A percentile compares a stretch with the other conserved stretches of the same genome.
These are phyloP conservation scores for Aspergillus cavernicola DNA, from an alignment of 495 filamentous ascomycete genomes.

Conservation along the genomic window DNA sequence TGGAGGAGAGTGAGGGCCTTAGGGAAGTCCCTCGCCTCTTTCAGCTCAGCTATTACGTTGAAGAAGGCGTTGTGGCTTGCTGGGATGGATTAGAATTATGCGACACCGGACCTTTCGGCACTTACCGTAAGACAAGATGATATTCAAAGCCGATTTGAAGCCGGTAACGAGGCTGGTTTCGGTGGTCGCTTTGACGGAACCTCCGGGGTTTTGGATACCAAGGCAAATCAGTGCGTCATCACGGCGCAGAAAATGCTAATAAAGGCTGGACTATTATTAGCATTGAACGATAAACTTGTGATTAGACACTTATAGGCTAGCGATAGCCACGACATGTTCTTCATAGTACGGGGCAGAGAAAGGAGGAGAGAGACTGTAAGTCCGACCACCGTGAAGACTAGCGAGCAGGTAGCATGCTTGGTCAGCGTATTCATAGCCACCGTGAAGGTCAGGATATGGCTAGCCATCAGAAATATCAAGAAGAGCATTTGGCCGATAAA, in stretches of 20 bases:
- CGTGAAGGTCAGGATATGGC: constrained; percentile 71
- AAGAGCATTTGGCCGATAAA: constrained; percentile 61
- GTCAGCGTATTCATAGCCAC: constrained; percentile 73
- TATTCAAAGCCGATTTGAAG: constrained; percentile 44
- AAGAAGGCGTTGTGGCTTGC: constrained; percentile 71
- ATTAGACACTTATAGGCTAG: constrained; percentile 54
- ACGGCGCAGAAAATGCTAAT: constrained; percentile 65
- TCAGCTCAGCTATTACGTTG: constrained; percentile 71
- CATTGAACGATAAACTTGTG: too few relatives aligned
- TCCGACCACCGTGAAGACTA: constrained; percentile 66
- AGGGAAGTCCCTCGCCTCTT: constrained; percentile 60
- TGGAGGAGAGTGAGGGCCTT: constrained; percentile 66
- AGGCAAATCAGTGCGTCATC: constrained; percentile 67
- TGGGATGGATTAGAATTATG: background rate
- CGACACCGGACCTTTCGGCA: background rate
- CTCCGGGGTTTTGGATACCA: constrained; percentile 40
- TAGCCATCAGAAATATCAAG: constrained; percentile 72
- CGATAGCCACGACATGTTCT: constrained; percentile 60
- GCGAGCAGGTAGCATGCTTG: constrained; percentile 61
- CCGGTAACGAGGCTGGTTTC: constrained; percentile 32
- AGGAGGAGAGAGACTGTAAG: constrained; percentile 59
- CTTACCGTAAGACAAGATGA: constrained; percentile 43
- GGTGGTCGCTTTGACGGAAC: constrained; percentile 22
- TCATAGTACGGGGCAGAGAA: constrained; percentile 63
- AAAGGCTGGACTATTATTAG: constrained; percentile 57